Evolutionary conservation across 2,329 filamentous ascomycete species (phyloP).

Genomic region (Xylariaceae sp.): DNA sequence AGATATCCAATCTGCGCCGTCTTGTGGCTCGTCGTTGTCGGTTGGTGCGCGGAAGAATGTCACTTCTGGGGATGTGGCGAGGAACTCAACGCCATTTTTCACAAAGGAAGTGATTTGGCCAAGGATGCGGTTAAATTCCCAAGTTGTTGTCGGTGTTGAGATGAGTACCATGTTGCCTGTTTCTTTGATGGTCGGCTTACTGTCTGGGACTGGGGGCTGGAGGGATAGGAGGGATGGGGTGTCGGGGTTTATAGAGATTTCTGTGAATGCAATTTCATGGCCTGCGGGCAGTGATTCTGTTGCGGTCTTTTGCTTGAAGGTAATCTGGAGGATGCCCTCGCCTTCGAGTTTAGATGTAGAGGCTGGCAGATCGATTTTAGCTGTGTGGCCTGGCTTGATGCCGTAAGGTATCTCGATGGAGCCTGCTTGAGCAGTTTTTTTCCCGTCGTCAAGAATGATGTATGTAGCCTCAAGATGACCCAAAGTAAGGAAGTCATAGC

Average conservation of each 20-base stretch:
- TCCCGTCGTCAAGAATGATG: conserved; percentile 25
- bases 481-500: conserved; percentile 40
- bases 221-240: background rate
- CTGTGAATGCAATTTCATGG: conserved; percentile 29
- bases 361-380: conserved; percentile 20
- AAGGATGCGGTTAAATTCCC: conserved; percentile 25
- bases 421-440: conserved; percentile 21
- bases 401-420: conserved; percentile 23
- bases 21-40: conserved; percentile 57
- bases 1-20: conserved; percentile 52
- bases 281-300: conserved; percentile 21
- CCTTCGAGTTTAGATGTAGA: conserved; percentile 4
- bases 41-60: conserved; percentile 59
- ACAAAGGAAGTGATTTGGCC: conserved; percentile 23
- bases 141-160: conserved; percentile 19
- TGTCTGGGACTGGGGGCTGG: background rate
- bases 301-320: conserved; percentile 20
- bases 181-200: conserved; percentile 21
- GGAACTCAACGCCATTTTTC: conserved; percentile 25
- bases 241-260: conserved; percentile 19
- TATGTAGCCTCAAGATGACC: conserved; percentile 37
- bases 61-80: conserved; percentile 21
- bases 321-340: background rate
- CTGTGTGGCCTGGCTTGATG: conserved; percentile 25
- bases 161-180: conserved; percentile 24